Evolutionary conservation across 495 filamentous ascomycete species (phyloP).

Genomic region (Aspergillus olivimuriae): DNA sequence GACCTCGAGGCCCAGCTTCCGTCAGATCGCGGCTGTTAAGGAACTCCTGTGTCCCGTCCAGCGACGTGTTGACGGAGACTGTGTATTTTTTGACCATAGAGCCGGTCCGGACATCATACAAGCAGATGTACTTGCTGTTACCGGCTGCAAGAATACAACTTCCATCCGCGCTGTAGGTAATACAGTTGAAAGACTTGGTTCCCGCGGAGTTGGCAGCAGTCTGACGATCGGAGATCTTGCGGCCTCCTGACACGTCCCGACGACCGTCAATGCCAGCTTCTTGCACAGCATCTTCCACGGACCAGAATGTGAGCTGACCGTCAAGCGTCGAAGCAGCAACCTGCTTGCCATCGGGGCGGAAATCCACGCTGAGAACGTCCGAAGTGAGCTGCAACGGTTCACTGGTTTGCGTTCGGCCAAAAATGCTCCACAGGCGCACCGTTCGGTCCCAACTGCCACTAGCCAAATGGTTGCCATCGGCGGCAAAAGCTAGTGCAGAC

Average conservation of each 20-base stretch:
- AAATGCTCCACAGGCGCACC: slow-evolving; percentile 91
- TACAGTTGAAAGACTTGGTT: slow-evolving; percentile 81
- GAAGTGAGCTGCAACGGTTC: slow-evolving; percentile 87
- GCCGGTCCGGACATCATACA: slow-evolving; percentile 86
- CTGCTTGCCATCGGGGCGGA: slow-evolving; percentile 86
- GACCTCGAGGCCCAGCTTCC: slow-evolving; percentile 75
- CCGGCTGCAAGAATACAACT: slow-evolving; percentile 83
- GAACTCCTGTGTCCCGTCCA: slow-evolving; percentile 94
- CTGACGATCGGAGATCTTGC: slow-evolving; percentile 75
- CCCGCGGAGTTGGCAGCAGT: slow-evolving; percentile 86
- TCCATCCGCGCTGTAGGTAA: slow-evolving; percentile 87
- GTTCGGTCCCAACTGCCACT: slow-evolving; percentile 96
- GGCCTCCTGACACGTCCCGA: slow-evolving; percentile 87
- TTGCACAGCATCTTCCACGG: slow-evolving; percentile 78
- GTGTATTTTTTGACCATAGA: slow-evolving; percentile 91
- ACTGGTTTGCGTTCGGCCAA: slow-evolving; percentile 85
- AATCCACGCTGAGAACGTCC: slow-evolving; percentile 79
- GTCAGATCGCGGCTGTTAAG: slow-evolving; percentile 87
- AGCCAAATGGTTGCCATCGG: slow-evolving; percentile 72
- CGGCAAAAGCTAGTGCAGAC: slow-evolving; percentile 77
- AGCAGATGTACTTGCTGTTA: slow-evolving; percentile 95
- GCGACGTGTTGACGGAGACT: slow-evolving; percentile 84
- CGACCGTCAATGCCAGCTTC: slow-evolving; percentile 76
- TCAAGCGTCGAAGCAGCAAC: slow-evolving; percentile 88
- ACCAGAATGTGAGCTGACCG: slow-evolving; percentile 94